Evolutionary conservation across 306 rosid genomes (phyloP).

Genomic region (Quercus parvula): DNA sequence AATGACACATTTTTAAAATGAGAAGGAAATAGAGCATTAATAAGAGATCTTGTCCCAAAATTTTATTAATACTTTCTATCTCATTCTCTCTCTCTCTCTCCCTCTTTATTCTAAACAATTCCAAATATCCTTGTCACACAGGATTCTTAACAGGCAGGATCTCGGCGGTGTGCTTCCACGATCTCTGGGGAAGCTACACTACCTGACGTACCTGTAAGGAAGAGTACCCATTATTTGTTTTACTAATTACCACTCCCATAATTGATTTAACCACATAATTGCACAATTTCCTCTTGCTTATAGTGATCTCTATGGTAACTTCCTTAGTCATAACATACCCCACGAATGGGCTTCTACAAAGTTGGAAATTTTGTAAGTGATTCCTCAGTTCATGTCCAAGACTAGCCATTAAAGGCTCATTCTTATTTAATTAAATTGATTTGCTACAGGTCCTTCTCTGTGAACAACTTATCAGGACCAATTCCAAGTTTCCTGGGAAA

Average conservation of each 20-base stretch:
- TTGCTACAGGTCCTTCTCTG: not conserved
- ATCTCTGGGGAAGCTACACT: slow-evolving; percentile 20
- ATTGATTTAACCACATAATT: not conserved
- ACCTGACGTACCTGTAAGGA: slow-evolving; percentile 20
- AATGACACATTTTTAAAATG: no score
- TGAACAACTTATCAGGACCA: slow-evolving; percentile 27
- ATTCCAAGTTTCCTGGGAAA: slow-evolving; percentile 25
- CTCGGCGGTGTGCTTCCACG: not conserved
- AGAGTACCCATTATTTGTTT: not conserved
- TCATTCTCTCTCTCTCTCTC: no score
- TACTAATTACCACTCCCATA: not conserved
- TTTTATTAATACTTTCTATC: no score
- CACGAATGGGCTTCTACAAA: slow-evolving; percentile 25
- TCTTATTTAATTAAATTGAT: not conserved
- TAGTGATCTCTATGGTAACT: slow-evolving; percentile 18
- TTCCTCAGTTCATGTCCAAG: not conserved
- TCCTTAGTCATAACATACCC: slow-evolving; percentile 25
- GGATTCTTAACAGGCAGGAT: no score
- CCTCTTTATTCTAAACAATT: no score
- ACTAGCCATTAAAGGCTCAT: not conserved
- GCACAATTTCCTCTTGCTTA: not conserved
- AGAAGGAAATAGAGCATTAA: no score
- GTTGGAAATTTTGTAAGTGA: slow-evolving; percentile 27
- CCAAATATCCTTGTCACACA: no score
- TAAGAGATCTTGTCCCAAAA: no score